Evolutionary conservation across 148 eudicot genomes (phyloP).

Genomic region (Selenicereus undatus): DNA sequence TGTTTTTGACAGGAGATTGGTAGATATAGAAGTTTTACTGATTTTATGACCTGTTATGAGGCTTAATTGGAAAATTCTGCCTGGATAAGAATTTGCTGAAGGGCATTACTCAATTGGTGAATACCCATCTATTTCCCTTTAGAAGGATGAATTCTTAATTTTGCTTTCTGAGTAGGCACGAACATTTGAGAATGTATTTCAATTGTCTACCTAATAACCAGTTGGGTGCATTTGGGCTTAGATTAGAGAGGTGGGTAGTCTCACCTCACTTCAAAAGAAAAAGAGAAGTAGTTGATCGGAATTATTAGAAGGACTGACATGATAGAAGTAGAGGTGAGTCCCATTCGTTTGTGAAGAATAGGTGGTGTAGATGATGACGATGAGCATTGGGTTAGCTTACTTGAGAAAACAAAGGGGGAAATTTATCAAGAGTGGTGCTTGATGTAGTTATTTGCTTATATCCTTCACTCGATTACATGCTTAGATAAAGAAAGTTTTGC

Average conservation of each 20-base stretch:
- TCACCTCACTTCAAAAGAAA: too few species aligned
- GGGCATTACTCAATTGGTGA: neutral
- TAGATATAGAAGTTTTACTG: neutral
- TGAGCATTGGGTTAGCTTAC: neutral
- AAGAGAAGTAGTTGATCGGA: too few species aligned
- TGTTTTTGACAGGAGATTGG: neutral
- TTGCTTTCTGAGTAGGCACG: neutral
- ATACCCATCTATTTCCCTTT: neutral
- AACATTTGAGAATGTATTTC: neutral
- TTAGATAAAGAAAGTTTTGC: neutral
- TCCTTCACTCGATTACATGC: neutral
- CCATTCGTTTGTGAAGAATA: too few species aligned
- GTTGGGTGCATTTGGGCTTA: neutral
- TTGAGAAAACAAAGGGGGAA: neutral
- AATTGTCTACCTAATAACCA: neutral
- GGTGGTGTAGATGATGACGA: neutral
- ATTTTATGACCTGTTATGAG: neutral
- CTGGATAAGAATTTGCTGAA: neutral
- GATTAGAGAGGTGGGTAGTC: neutral
- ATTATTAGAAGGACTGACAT: too few species aligned
- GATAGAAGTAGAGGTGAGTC: neutral
- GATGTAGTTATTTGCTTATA: neutral
- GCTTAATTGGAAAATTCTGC: neutral
- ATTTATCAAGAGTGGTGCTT: neutral
- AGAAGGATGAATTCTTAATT: neutral